Evolutionary conservation across 352 stramenopile species (phyloP).

Genomic region (Labyrinthula sp.): DNA sequence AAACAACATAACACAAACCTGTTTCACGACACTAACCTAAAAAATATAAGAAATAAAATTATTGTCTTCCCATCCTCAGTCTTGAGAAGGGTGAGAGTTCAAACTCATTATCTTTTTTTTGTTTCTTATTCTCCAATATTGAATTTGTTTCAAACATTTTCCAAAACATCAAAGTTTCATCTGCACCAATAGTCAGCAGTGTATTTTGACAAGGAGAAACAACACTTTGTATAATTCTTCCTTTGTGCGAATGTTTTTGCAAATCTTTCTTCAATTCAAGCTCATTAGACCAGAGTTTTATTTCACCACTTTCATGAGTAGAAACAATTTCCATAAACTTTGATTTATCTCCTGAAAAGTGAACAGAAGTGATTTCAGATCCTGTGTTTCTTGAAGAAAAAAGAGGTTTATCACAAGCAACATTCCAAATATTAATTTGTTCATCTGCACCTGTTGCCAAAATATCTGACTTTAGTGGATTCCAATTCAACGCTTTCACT

Average conservation of each 20-base stretch:
- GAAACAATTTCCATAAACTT: slow-evolving; percentile 71
- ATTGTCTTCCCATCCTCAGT: too few species aligned
- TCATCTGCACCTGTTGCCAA: slow-evolving; percentile 86
- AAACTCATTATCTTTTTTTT: too few species aligned
- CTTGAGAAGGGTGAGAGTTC: too few species aligned
- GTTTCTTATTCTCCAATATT: too few species aligned
- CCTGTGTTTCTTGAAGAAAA: slow-evolving; percentile 76
- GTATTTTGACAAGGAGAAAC: slow-evolving; percentile 76
- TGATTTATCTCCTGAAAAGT: slow-evolving; percentile 51
- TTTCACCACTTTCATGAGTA: slow-evolving; percentile 86
- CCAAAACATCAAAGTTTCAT: slow-evolving; percentile 98
- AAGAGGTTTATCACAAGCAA: slow-evolving; percentile 55
- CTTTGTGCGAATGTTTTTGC: slow-evolving; percentile 89
- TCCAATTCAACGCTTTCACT: slow-evolving; percentile 96
- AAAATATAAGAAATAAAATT: too few species aligned
- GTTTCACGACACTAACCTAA: too few species aligned
- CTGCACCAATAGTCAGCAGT: slow-evolving; percentile 84
- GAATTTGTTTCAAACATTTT: slow-evolving; percentile 85
- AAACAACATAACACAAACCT: too few species aligned
- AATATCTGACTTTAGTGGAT: slow-evolving; percentile 83
- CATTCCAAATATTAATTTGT: slow-evolving; percentile 99
- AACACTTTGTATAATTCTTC: slow-evolving; percentile 80
- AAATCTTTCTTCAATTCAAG: slow-evolving; percentile 91
- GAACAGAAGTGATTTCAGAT: slow-evolving; percentile 92
- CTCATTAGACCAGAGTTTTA: slow-evolving; percentile 94